Base-by-base conservation (phyloP, 768 basidiomycete genomes). In the Porphyrellus cyaneotinctus region DNA sequence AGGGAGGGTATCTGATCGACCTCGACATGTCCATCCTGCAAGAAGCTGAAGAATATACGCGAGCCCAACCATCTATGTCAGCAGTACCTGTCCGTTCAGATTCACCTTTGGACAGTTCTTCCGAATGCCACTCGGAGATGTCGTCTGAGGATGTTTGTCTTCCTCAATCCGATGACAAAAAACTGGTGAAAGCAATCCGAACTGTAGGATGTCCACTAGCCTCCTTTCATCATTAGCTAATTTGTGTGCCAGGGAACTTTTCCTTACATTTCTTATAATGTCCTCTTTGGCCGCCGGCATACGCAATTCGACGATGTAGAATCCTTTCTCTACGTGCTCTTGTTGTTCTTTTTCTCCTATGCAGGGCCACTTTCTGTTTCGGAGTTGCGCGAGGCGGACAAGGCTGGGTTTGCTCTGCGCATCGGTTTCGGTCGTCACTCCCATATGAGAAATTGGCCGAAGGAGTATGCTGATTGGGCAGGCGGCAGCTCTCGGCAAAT, bases 251-350 rank as follows among this genome's bases (percentile, higher is more conserved):
- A 52, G 51, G 31, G 51, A 3, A 52, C 46, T 0, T 48, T 49
- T 33, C 51, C 46, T 7, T 48, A 52, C 8, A 32, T 39, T 12
- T 52, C 38, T 3, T 47, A 26, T 11, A 33, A 48, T 12, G 38
- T 41, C 4, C 51, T 52, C 8, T 13, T 4, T 9, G 51, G 45
- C 3, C 13, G 10, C 2, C 39, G 1, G 24, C 51, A 52, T 3
- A 50, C 41, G 10, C 38, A 52, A 1, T 41, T 48, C 2, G 38
- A 52, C 17, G 51, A 52, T 7, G 46, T 48, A 6, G 51, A 52
- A 12, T 52, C 38, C 0, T 52, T 52, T 14, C 30, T 52, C 46
- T 48, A 48, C 3, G 37, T 48, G 1, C 51, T 52, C 13, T 41
- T 52, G 0, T 3, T 48, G 1, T 52, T 48, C 38, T 41, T 52